Evolutionary conservation across 2,329 filamentous ascomycete species (phyloP).

Genomic region (Claviceps sp.): DNA sequence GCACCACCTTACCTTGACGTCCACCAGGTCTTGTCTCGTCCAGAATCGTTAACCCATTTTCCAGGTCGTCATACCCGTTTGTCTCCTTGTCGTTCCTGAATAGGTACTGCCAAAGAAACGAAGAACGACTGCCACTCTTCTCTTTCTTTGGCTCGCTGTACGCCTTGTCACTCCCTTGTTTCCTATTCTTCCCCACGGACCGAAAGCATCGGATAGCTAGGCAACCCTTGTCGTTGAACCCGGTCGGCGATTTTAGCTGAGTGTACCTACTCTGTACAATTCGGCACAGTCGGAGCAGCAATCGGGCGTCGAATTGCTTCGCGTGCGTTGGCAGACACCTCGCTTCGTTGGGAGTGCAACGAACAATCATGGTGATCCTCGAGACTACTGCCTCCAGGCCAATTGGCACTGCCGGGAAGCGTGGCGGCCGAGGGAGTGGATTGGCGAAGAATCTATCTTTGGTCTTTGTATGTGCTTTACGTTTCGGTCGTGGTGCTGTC

Average conservation of each 20-base stretch:
- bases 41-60: neutral
- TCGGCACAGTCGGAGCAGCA: neutral
- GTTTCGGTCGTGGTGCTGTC: neutral
- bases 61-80: neutral
- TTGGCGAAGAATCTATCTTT: slow-evolving; percentile 12
- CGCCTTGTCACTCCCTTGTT: slow-evolving; percentile 3
- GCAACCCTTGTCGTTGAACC: neutral
- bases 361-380: slow-evolving; percentile 10
- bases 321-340: neutral
- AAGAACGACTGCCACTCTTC: neutral
- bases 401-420: slow-evolving; percentile 3
- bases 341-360: neutral
- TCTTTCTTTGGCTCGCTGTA: neutral
- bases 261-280: neutral
- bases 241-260: neutral
- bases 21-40: neutral
- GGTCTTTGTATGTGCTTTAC: slow-evolving; percentile 8
- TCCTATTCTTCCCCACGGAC: neutral
- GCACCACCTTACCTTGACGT: neutral
- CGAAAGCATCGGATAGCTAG: neutral
- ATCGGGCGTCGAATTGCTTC: neutral
- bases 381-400: slow-evolving; percentile 7
- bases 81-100: neutral
- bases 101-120: no score
- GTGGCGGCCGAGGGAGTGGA: slow-evolving; percentile 4